Evolutionary conservation across 164 flowering plant species (phyloP).

Genomic region (Taxillus chinensis): DNA sequence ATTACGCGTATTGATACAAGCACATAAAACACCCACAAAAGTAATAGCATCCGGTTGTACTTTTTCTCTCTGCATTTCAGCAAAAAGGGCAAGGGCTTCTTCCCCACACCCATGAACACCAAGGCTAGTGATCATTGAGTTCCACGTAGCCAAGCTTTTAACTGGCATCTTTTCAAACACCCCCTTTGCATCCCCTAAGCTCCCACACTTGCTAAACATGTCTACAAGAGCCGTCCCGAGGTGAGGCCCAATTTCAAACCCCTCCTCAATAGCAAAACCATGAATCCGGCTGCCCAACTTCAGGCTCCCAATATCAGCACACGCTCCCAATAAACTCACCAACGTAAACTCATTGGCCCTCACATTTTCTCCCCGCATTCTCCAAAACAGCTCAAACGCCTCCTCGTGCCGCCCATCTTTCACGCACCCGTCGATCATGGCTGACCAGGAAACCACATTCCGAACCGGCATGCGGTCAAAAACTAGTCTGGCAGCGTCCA

Average conservation of each 20-base stretch:
- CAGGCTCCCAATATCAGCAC: constrained; percentile 42
- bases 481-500: constrained; percentile 28
- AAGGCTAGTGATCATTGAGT: constrained; percentile 66
- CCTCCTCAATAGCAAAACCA: constrained; percentile 34
- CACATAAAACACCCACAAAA: constrained; percentile 47
- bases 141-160: constrained; percentile 57
- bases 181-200: constrained; percentile 36
- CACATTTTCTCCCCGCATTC: constrained; percentile 43
- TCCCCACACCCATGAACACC: constrained; percentile 58
- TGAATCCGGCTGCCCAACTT: constrained; percentile 49
- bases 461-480: constrained; percentile 43
- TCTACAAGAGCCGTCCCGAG: constrained; percentile 68
- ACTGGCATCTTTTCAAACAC: constrained; percentile 44
- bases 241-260: constrained; percentile 29
- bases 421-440: constrained; percentile 53
- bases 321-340: constrained; percentile 50
- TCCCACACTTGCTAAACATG: constrained; percentile 75
- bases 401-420: constrained; percentile 22
- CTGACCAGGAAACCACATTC: constrained; percentile 66
- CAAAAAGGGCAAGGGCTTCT: constrained; percentile 42
- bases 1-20: constrained; percentile 33
- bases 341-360: constrained; percentile 56
- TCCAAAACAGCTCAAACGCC: constrained; percentile 41
- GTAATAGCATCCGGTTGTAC: constrained; percentile 52
- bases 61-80: constrained; percentile 32